Conservation (phyloP, 495 filamentous ascomycete species). For the Penicillium desertorum region DNA sequence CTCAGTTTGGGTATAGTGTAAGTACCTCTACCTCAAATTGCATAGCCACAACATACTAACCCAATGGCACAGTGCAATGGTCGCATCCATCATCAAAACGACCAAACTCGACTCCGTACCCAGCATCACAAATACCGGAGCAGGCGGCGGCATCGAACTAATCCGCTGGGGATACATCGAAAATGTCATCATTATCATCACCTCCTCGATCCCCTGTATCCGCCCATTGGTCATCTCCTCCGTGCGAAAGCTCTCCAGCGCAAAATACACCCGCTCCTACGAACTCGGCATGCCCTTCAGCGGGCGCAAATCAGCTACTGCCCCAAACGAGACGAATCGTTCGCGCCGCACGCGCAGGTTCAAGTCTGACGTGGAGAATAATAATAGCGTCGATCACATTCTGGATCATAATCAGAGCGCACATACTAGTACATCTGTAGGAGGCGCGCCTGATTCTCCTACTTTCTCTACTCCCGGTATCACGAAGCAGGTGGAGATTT, state of each 20-base stretch:
- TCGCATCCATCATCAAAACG: slow-evolving; percentile 47
- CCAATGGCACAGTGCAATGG: slow-evolving; percentile 31
- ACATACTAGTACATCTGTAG: slow-evolving; percentile 18
- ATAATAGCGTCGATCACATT: slow-evolving; percentile 35
- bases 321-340: slow-evolving; percentile 19
- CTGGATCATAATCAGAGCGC: slow-evolving; percentile 20
- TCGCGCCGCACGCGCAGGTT: slow-evolving; percentile 16
- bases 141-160: slow-evolving; percentile 28
- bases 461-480: slow-evolving; percentile 22
- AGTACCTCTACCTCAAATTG: slow-evolving; percentile 5
- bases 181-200: slow-evolving; percentile 38
- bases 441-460: slow-evolving; percentile 20
- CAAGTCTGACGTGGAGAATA: slow-evolving; percentile 26
- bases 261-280: slow-evolving; percentile 29
- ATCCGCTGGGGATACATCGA: slow-evolving; percentile 40
- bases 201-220: slow-evolving; percentile 38
- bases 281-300: slow-evolving; percentile 33
- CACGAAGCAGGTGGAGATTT: slow-evolving; percentile 38
- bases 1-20: slow-evolving; percentile 45
- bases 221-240: slow-evolving; percentile 39
- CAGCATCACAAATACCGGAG: slow-evolving; percentile 34
- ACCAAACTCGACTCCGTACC: slow-evolving; percentile 38
- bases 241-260: slow-evolving; percentile 40
- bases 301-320: slow-evolving; percentile 13
- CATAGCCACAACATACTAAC: slow-evolving; percentile 9